Base-by-base conservation (phyloP, 140 eudicot genomes). In the Flaveria floridana region DNA sequence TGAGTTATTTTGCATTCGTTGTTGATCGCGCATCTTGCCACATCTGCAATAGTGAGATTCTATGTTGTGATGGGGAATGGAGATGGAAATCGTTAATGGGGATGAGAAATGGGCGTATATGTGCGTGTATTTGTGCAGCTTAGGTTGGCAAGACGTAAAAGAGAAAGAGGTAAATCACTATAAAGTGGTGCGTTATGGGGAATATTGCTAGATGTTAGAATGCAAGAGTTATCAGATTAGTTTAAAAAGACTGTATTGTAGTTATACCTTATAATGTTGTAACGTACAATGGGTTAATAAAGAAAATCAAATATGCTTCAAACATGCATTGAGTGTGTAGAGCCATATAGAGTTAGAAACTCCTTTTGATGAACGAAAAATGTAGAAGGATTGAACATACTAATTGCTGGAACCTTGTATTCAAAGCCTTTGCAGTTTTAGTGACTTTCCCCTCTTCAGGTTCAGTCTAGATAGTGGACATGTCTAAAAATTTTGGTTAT, bases 171-270 rank as follows among this genome's bases (percentile, higher is more conserved):
- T 30, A 74, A 8, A 63, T 74, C 50, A 74, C 34, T 44, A 48
- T 75, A 0, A 34, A 64, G 53, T 16, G 53, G 52, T 3, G 28
- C 56, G 19, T 72, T 21, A 18, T 55, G 53, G 76, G 77, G 72
- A 64, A n/a, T 47, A 23, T 23, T 23, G 61, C 53, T 30, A 47
- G 78, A 62, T 74, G 61, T 74, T 74, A 62, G 78, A 73, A 61
- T 61, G 78, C 44, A 58, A 6, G 51, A 14, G 34, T 50, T 48
- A 51, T 48, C n/a, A 8, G 16, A 42, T 26, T 20, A 47, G 62
- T 47, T 74, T 44, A 7, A 23, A 52, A 66, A 75, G 68, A 20
- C 7, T 4, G 13, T 30, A 15, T 13, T 48, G 50, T 74, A 44
- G 62, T 62, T 74, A 61, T 19, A 21, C 55, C 48, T 26, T 30